Conservation (phyloP, 1,139 yeast genomes). For the Cylindricascospora bacillispora region DNA sequence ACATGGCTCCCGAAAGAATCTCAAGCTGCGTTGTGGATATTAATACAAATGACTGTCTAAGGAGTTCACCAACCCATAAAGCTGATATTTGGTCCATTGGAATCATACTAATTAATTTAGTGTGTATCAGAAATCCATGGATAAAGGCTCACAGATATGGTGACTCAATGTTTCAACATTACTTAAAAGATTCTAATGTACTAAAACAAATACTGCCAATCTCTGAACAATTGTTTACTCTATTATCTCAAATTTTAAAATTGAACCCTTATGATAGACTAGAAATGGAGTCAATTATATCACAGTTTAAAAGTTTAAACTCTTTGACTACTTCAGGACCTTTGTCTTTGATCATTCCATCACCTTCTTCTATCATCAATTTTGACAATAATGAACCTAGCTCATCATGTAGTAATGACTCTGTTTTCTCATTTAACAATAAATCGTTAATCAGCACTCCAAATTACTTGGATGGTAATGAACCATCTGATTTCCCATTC, state of each 20-base stretch:
- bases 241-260: constrained; percentile 44
- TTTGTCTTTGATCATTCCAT: not conserved
- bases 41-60: constrained; percentile 4
- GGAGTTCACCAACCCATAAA: constrained; percentile 41
- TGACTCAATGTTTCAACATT: constrained; percentile 46
- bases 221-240: constrained; percentile 39
- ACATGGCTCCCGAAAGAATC: constrained; percentile 87
- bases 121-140: constrained; percentile 93
- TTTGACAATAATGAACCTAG: too few relatives aligned
- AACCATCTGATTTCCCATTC: not conserved
- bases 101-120: constrained; percentile 62
- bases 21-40: constrained; percentile 21
- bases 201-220: constrained; percentile 39
- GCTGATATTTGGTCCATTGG: constrained; percentile 90
- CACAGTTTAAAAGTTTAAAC: constrained; percentile 3
- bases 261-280: constrained; percentile 60
- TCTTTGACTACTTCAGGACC: constrained; percentile 2
- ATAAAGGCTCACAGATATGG: constrained; percentile 55
- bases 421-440: too few relatives aligned
- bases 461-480: constrained; percentile 1
- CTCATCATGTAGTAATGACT: too few relatives aligned
- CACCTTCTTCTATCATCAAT: too few relatives aligned
- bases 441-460: constrained; percentile 1
- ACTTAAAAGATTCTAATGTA: constrained; percentile 37
- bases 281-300: constrained; percentile 34